Evolutionary conservation across 495 filamentous ascomycete genomes (phyloP).

Genomic region (Pyronema domesticum): DNA sequence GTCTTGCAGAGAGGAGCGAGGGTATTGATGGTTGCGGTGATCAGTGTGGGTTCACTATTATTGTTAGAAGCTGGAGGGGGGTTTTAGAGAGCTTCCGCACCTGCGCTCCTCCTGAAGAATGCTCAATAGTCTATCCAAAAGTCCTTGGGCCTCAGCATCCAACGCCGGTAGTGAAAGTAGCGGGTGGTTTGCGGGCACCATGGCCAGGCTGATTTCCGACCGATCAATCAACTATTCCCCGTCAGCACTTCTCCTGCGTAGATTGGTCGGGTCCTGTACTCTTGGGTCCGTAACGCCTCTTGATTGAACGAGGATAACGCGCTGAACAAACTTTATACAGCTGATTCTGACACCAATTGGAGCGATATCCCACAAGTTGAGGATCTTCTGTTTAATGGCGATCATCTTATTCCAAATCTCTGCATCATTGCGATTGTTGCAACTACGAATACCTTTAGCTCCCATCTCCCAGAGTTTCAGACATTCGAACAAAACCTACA

Average conservation of each 20-base stretch:
- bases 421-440: constrained; percentile 62
- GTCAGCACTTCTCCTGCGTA: constrained; percentile 6
- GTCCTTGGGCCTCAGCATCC: constrained; percentile 76
- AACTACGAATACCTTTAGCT: constrained; percentile 34
- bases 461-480: constrained; percentile 9
- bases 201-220: constrained; percentile 69
- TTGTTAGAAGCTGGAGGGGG: neutral
- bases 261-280: constrained; percentile 37
- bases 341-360: constrained; percentile 61
- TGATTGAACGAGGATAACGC: constrained; percentile 82
- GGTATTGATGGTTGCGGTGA: constrained; percentile 82
- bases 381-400: constrained; percentile 71
- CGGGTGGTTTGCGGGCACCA: constrained; percentile 68
- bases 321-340: constrained; percentile 92
- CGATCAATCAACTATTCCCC: constrained; percentile 50
- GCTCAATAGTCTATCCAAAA: constrained; percentile 76
- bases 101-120: constrained; percentile 70
- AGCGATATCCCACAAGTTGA: constrained; percentile 74
- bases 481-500: constrained; percentile 43
- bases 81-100: constrained; percentile 31
- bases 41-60: constrained; percentile 64
- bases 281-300: constrained; percentile 70
- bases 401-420: constrained; percentile 73
- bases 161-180: constrained; percentile 58
- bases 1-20: constrained; percentile 62